Evolutionary conservation across 139 green algal species (phyloP).

Genomic region (Pycnococcus provasolii): DNA sequence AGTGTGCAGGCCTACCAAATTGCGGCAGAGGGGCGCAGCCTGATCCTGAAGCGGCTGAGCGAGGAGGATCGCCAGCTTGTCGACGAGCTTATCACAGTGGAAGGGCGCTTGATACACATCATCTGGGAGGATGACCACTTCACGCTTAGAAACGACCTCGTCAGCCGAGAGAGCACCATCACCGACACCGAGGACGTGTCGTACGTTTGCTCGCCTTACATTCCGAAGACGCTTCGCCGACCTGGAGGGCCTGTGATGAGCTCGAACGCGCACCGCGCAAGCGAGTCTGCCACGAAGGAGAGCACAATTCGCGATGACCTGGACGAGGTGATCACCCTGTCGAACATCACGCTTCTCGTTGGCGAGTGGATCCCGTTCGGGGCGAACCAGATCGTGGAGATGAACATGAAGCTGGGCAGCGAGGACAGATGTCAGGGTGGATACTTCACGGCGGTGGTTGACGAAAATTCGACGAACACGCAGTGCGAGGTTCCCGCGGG

Average conservation of each 20-base stretch:
- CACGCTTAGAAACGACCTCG: constrained; percentile 1
- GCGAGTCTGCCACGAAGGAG: constrained; percentile 15
- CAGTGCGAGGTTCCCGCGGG: constrained; percentile 19
- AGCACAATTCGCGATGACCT: constrained; percentile 24
- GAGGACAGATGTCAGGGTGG: constrained; percentile 26
- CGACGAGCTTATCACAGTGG: constrained; percentile 15
- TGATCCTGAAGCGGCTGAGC: constrained; percentile 16
- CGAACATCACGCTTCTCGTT: constrained; percentile 19
- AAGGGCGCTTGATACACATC: constrained; percentile 16
- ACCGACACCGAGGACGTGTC: constrained; percentile 19
- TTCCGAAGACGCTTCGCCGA: constrained; percentile 11
- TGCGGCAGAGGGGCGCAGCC: background rate
- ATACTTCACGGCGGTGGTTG: constrained; percentile 24
- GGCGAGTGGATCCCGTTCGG: constrained; percentile 28
- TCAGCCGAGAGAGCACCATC: constrained; percentile 13
- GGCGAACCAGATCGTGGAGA: constrained; percentile 24
- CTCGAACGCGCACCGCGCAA: constrained; percentile 15
- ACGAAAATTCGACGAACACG: constrained; percentile 19
- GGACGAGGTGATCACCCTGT: constrained; percentile 25
- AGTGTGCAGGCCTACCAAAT: constrained; percentile 20
- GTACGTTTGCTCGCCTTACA: constrained; percentile 21
- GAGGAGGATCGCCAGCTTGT: constrained; percentile 21
- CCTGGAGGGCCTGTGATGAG: constrained; percentile 7
- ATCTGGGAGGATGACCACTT: constrained; percentile 21
- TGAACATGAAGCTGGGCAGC: constrained; percentile 21